A percentile compares a stretch with the other conserved stretches of the same genome.
Evolutionary conservation across 805 yeast genomes (phyloP).

Genomic region (Candida wancherniae): DNA sequence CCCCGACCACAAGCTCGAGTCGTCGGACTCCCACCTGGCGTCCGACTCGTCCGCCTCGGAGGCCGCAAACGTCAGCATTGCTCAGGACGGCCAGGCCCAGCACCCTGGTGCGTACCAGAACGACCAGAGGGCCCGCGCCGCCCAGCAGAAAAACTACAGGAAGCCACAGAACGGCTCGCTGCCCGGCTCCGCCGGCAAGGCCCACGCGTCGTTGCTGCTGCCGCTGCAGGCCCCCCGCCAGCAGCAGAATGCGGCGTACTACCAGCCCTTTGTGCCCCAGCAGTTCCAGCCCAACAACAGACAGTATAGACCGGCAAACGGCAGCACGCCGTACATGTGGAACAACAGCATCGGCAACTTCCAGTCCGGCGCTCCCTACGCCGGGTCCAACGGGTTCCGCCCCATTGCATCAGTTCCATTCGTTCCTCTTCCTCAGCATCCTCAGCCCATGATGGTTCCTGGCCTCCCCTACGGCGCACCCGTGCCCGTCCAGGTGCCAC

Average conservation of each 20-base stretch:
- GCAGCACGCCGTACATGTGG: conserved; percentile 12
- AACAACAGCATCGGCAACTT: conserved; percentile 20
- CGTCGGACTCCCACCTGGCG: conserved; percentile 6
- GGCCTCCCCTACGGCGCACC: conserved; percentile 16
- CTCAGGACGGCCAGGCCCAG: conserved; percentile 9
- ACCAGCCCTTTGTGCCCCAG: conserved; percentile 26
- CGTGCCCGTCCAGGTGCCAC: conserved; percentile 33
- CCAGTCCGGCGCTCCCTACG: conserved; percentile 8
- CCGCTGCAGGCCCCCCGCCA: conserved; percentile 18
- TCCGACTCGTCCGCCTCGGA: conserved; percentile 3
- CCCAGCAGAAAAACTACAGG: conserved; percentile 26
- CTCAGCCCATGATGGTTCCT: conserved; percentile 19
- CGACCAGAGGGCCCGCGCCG: too few relatives aligned
- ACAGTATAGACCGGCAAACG: conserved; percentile 20
- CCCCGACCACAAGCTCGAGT: conserved; percentile 2
- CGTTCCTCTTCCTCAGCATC: conserved; percentile 21
- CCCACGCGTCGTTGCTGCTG: conserved; percentile 13
- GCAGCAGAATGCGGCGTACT: conserved; percentile 23
- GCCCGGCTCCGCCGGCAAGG: conserved; percentile 19
- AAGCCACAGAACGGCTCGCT: conserved; percentile 21
- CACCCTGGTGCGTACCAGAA: too few relatives aligned
- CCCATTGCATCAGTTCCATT: conserved; percentile 17
- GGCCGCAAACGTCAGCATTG: conserved; percentile 4
- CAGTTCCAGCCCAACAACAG: conserved; percentile 25
- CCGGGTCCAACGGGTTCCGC: conserved; percentile 17